phyloP scores from a whole-genome alignment of 441 rosid genomes.

The Arabidopsis hybrid region DNA sequence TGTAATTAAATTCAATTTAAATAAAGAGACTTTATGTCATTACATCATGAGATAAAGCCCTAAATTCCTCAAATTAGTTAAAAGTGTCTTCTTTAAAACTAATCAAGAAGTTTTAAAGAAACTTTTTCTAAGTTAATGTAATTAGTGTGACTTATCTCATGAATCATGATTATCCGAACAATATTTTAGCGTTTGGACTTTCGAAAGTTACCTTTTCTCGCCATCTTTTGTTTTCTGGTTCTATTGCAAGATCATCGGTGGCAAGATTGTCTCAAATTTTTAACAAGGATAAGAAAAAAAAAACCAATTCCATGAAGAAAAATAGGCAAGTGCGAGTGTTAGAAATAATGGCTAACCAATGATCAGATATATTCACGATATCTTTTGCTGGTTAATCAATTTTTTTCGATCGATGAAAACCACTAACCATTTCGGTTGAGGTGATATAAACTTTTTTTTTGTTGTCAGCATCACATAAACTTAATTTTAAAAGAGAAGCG shows the following conservation, averaged over 20 bases:
- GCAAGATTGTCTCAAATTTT: neutral
- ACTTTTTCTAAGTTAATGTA: conserved; percentile 32
- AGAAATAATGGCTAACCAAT: neutral
- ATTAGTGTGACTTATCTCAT: conserved; percentile 30
- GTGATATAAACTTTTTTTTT: neutral
- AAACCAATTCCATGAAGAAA: neutral
- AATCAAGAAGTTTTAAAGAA: conserved; percentile 6
- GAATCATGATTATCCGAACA: conserved; percentile 30
- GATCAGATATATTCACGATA: neutral
- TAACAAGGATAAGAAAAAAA: neutral
- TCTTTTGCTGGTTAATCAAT: neutral
- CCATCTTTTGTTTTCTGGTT: conserved; percentile 9
- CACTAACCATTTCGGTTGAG: conserved; percentile 1
- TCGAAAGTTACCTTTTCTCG: neutral
- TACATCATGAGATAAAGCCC: conserved; percentile 47
- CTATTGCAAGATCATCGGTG: no score
- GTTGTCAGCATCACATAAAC: neutral
- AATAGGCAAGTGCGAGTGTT: neutral
- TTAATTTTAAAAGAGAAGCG: neutral
- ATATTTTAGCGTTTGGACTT: conserved; percentile 15
- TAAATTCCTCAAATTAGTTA: conserved; percentile 48
- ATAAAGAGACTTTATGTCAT: conserved; percentile 43
- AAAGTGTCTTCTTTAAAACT: conserved; percentile 39
- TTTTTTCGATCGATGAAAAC: neutral
- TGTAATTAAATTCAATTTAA: conserved; percentile 8